Conservation (phyloP, 129 eudicot species). For the Lonicera japonica region DNA sequence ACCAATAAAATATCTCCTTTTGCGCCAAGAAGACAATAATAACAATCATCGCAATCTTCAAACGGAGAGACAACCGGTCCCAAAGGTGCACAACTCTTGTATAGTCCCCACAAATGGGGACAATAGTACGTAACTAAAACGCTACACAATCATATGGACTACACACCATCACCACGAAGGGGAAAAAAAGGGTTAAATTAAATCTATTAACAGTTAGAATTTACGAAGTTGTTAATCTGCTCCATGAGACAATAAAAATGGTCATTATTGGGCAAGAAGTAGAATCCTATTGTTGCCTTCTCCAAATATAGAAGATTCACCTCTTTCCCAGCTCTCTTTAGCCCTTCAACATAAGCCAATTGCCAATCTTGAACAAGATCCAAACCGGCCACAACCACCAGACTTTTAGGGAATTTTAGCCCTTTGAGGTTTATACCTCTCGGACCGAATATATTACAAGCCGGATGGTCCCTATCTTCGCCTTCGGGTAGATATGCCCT, state of each 20-base stretch:
- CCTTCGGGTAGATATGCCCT: conserved; percentile 84
- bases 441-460: conserved; percentile 85
- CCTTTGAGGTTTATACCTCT: conserved; percentile 39
- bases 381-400: conserved; percentile 53
- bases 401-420: conserved; percentile 43
- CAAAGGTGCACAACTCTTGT: too few species aligned
- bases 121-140: conserved; percentile 15
- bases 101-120: conserved; percentile 19
- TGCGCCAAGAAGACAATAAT: conserved; percentile 1
- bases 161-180: conserved; percentile 34
- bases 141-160: conserved; percentile 38
- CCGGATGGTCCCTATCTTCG: conserved; percentile 87
- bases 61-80: too few species aligned
- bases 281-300: conserved; percentile 65
- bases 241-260: conserved; percentile 57
- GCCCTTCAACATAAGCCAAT: conserved; percentile 51
- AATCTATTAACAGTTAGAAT: conserved; percentile 37
- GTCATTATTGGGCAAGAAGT: conserved; percentile 66
- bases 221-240: conserved; percentile 53
- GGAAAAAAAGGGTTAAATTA: conserved; percentile 21
- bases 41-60: conserved; percentile 11
- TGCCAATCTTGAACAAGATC: conserved; percentile 71
- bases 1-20: conserved; percentile 1
- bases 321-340: conserved; percentile 40
- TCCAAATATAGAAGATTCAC: conserved; percentile 45